Evolutionary conservation across 2,329 filamentous ascomycete genomes (phyloP).

Genomic region (Metarhizium rileyi): DNA sequence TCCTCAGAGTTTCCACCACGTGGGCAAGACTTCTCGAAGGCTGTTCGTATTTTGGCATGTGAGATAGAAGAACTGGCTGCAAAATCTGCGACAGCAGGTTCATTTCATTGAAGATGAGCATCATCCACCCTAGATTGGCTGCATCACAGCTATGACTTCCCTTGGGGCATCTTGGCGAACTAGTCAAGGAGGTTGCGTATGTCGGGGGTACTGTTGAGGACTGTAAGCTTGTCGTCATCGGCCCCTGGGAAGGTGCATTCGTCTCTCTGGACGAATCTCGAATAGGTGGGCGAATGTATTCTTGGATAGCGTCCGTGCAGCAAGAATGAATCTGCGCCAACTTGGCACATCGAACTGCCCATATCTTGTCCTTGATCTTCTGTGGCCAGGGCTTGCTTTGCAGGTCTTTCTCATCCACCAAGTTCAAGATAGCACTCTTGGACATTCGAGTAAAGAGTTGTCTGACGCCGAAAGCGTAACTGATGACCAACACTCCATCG

Average conservation of each 20-base stretch:
- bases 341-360: slow-evolving; percentile 38
- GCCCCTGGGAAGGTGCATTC: slow-evolving; percentile 12
- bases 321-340: slow-evolving; percentile 39
- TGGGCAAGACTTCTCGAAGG: slow-evolving; percentile 33
- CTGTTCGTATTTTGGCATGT: slow-evolving; percentile 15
- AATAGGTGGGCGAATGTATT: slow-evolving; percentile 30
- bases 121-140: slow-evolving; percentile 42
- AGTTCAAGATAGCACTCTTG: slow-evolving; percentile 37
- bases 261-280: slow-evolving; percentile 11
- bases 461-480: slow-evolving; percentile 41
- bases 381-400: slow-evolving; percentile 36
- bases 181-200: slow-evolving; percentile 20
- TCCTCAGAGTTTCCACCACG: slow-evolving; percentile 32
- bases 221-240: slow-evolving; percentile 13
- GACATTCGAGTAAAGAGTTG: slow-evolving; percentile 39
- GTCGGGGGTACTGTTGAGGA: slow-evolving; percentile 9
- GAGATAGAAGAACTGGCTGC: slow-evolving; percentile 18
- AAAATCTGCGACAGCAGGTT: slow-evolving; percentile 32
- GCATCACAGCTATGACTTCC: slow-evolving; percentile 42
- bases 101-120: slow-evolving; percentile 40
- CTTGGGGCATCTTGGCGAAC: slow-evolving; percentile 36
- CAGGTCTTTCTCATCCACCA: slow-evolving; percentile 33
- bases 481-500: slow-evolving; percentile 40
- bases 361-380: slow-evolving; percentile 37
- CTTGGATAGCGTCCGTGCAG: slow-evolving; percentile 33